Evolutionary conservation across 1,139 yeast genomes (phyloP), one percentile per base, ranked within the genome.

Genomic region (Hyphopichia fennica): DNA sequence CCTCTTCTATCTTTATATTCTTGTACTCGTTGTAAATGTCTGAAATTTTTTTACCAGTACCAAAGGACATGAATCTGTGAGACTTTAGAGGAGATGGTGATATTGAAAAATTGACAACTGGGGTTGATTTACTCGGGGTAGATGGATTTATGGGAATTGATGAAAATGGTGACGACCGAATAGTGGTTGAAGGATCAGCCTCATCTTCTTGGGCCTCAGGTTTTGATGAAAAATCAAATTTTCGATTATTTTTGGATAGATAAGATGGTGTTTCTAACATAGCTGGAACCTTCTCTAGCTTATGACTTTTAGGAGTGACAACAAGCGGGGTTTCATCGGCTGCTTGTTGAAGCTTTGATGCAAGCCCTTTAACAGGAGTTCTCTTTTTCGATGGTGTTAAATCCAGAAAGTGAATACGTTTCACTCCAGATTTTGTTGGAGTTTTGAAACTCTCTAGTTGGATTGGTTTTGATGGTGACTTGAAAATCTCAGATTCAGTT

Each of bases 21-120:
- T 62, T 54, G 15, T 68, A 60, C 38, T 71, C 78, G 28, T 63
- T 62, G 37, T 69, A 64, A 16, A 75, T 60, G n/a, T 65, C 67
- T 3, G 72, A 57, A 23, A 75, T 50, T 13, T 62, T 53, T 55
- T 57, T 56, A 5, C 33, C 15, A 54, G 50, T 30, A 51, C 60
- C 52, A 57, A 48, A 32, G 47, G 71, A 45, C 52, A 74, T 45
- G 50, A 66, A 57, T 27, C 77, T 49, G 42, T 64, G 70, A 0
- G 73, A 56, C 41, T 70, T 72, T 20, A 73, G 52, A 0, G 79
- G 79, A 2, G 79, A 72, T 1, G 79, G 79, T 0, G 78, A 72
- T 1, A 69, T 65, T 53, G 57, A 73, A 44, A 72, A 72, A 25
- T 48, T 49, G 16, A 52, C 28, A 14, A 11, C 15, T 10, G 9